These are phyloP conservation scores for Alternaria longipes DNA, from an alignment of 2,329 filamentous ascomycete genomes.

Conservation along the genomic window DNA sequence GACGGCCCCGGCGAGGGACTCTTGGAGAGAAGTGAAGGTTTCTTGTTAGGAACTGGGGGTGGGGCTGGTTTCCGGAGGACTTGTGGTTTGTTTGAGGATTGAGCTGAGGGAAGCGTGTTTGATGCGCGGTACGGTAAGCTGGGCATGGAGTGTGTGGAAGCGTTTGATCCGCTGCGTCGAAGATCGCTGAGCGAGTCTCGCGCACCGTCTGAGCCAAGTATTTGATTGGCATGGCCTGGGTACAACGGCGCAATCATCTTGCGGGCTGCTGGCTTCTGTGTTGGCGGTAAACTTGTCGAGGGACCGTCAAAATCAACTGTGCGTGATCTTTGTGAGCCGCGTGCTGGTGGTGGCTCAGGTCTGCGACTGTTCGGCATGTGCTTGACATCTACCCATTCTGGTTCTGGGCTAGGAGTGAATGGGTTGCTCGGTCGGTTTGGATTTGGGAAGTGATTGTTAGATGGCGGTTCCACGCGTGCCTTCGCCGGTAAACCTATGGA, in stretches of 20 bases:
- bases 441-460: constrained; percentile 72
- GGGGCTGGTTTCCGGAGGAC: constrained; percentile 47
- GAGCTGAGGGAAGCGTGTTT: constrained; percentile 14
- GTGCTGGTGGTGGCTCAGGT: constrained; percentile 45
- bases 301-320: constrained; percentile 44
- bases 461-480: constrained; percentile 74
- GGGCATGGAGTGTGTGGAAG: constrained; percentile 46
- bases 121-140: constrained; percentile 26
- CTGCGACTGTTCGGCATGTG: constrained; percentile 27
- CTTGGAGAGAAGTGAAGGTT: constrained; percentile 39
- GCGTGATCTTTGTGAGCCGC: constrained; percentile 41
- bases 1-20: constrained; percentile 13
- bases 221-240: constrained; percentile 30
- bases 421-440: constrained; percentile 81
- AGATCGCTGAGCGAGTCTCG: constrained; percentile 31
- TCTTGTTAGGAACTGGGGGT: constrained; percentile 46
- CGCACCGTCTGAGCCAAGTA: constrained; percentile 33
- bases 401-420: constrained; percentile 75
- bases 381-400: constrained; percentile 77
- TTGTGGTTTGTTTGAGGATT: constrained; percentile 27
- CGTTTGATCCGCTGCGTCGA: constrained; percentile 32
- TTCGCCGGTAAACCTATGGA: constrained; percentile 73
- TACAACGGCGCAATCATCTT: constrained; percentile 47
- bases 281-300: constrained; percentile 28
- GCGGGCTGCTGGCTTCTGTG: constrained; percentile 33